These are phyloP conservation scores for Chrysoporthe puriensis DNA, from an alignment of 2,329 filamentous ascomycete genomes.

Conservation along the genomic window DNA sequence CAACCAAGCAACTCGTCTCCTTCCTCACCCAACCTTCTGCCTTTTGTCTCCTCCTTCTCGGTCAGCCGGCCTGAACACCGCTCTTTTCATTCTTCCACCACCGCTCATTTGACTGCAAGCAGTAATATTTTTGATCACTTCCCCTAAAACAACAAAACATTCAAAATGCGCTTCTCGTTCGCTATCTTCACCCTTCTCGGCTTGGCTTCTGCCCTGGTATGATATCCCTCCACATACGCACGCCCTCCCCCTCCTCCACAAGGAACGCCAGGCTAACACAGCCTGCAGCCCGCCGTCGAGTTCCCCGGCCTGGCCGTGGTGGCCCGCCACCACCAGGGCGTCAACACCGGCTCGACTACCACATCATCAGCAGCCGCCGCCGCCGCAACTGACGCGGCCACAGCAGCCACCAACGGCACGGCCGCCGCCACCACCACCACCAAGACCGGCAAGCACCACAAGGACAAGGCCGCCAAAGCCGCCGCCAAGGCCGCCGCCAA, in stretches of 20 bases:
- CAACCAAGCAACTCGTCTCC: neutral
- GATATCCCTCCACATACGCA: neutral
- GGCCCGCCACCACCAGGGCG: constrained; percentile 12
- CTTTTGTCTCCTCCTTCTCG: neutral
- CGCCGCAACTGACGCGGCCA: neutral
- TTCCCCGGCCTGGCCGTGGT: neutral
- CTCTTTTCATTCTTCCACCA: neutral
- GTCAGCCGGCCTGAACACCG: constrained; percentile 16
- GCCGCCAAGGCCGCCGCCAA: neutral
- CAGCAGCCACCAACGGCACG: neutral
- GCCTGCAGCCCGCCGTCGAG: neutral
- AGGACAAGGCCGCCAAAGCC: constrained; percentile 1
- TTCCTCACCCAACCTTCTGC: neutral
- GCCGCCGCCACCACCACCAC: neutral
- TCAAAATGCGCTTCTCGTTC: constrained; percentile 18
- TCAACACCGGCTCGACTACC: neutral
- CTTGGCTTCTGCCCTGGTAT: constrained; percentile 6
- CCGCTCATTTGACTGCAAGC: constrained; percentile 1
- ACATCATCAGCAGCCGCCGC: neutral
- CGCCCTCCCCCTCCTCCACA: neutral
- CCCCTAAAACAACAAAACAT: neutral
- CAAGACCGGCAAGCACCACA: neutral
- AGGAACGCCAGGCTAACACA: neutral
- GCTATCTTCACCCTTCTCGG: constrained; percentile 11
- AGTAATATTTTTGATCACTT: neutral